Conservation (phyloP, 2,329 filamentous ascomycete species). For the Botrytis galanthina region DNA sequence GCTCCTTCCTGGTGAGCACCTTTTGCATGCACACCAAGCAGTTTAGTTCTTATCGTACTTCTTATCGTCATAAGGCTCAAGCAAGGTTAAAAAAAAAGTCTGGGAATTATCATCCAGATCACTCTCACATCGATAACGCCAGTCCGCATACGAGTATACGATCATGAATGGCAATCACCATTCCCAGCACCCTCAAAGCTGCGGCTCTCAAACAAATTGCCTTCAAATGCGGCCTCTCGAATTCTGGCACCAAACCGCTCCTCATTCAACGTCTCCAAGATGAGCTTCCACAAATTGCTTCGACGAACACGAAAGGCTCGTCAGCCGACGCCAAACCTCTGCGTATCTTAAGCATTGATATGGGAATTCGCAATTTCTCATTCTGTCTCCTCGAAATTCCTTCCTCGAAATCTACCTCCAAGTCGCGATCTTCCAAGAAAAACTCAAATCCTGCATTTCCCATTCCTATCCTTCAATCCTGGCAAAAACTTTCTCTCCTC, state of each 20-base stretch:
- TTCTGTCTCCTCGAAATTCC: conserved; percentile 57
- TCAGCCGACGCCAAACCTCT: conserved; percentile 22
- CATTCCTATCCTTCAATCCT: conserved; percentile 13
- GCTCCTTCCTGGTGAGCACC: neutral
- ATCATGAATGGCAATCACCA: conserved; percentile 37
- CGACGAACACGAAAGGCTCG: conserved; percentile 23
- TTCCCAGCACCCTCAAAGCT: conserved; percentile 45
- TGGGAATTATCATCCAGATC: neutral
- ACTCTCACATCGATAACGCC: neutral
- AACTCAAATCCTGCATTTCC: neutral
- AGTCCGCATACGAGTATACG: neutral
- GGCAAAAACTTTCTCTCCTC: conserved; percentile 25
- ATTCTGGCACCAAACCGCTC: conserved; percentile 57
- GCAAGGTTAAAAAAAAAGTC: neutral
- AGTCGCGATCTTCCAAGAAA: neutral
- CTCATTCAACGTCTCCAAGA: conserved; percentile 51
- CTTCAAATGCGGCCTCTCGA: conserved; percentile 57
- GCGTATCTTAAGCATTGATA: conserved; percentile 73
- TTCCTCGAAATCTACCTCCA: conserved; percentile 5
- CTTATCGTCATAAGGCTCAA: neutral
- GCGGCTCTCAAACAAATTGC: conserved; percentile 58
- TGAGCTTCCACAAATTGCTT: conserved; percentile 34
- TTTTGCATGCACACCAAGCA: neutral
- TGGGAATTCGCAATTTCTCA: conserved; percentile 80
- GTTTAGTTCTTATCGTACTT: neutral